Conservation (phyloP, 78 protist species). For the Cyanophora paradoxa region DNA sequence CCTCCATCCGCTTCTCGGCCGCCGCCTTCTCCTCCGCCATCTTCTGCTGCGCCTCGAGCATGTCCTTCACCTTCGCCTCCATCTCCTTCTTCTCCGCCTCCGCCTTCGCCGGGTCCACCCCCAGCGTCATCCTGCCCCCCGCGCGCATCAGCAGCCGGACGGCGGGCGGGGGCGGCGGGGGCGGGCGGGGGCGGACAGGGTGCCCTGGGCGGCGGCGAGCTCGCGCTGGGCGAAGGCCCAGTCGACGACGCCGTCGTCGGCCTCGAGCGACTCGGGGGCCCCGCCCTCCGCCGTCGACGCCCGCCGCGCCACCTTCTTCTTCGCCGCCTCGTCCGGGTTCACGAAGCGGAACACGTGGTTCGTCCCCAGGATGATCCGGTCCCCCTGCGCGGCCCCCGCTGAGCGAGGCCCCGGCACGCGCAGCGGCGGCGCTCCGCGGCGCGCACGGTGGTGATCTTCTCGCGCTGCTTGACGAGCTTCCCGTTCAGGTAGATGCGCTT, state of each 20-base stretch:
- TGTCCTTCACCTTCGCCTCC: no score
- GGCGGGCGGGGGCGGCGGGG: no score
- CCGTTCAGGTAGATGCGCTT: slow-evolving; percentile 4
- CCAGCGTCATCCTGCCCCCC: no score
- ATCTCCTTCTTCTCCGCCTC: no score
- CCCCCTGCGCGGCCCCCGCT: no score
- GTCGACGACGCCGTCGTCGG: background rate
- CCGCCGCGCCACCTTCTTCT: background rate
- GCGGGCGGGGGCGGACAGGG: no score
- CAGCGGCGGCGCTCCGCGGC: background rate
- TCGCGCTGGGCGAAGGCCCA: slow-evolving; percentile 14
- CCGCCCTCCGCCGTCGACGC: no score
- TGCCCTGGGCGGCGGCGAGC: background rate
- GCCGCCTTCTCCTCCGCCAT: no score
- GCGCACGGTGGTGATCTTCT: background rate
- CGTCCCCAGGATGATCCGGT: slow-evolving; percentile 21
- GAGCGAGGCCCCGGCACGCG: no score
- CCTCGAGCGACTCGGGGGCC: background rate
- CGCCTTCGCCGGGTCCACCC: no score
- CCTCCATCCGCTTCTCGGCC: background rate
- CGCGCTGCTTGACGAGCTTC: background rate
- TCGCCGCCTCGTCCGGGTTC: background rate
- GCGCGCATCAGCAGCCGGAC: background rate
- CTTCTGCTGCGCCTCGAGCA: no score
- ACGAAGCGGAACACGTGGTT: slow-evolving; percentile 26